Evolutionary conservation across 257 asterid species (phyloP), one percentile per base, ranked within the genome.

Genomic region (Thymus quinquecostatus): DNA sequence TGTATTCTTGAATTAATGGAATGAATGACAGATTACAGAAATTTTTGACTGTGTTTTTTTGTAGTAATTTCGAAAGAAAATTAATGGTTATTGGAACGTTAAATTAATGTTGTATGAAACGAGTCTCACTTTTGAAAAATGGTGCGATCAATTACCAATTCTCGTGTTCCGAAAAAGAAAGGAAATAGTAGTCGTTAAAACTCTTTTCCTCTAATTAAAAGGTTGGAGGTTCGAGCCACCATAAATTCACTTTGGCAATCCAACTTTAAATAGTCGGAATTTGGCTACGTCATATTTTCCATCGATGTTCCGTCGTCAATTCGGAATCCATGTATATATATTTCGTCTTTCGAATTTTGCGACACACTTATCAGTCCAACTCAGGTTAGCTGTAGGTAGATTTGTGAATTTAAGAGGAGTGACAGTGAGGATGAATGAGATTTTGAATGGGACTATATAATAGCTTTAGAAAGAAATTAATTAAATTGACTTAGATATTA

Each of bases 21-120:
- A 48, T 47, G 70, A 56, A 76, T 59, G 34, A 68, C 64, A 56
- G 12, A 53, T 13, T 38, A 72, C 59, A 56, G n/a, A 33, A n/a
- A 50, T 27, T 33, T 28, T 55, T 55, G 27, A 8, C 4, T 38
- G 7, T 4, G 41, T 4, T 7, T 38, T 38, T 38, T 38, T 38
- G 41, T 38, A 38, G 41, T 38, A 38, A 4, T 38, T 38, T 38
- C 41, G 41, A 38, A 38, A 38, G 41, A 38, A 21, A 38, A 38
- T 38, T 38, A 38, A 38, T 1, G 41, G 6, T 38, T 38, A 38
- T 38, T 38, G 7, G 41, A 38, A 38, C 21, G 21, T 21, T 21
- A 21, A 21, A 21, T 21, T 21, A 21, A 21, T 21, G 21, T 21
- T 21, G 38, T 34, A 34, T 36, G 5, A 36, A 36, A 4, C 5